Evolutionary conservation across 768 basidiomycete species (phyloP).

Genomic region (Suillus variegatus): DNA sequence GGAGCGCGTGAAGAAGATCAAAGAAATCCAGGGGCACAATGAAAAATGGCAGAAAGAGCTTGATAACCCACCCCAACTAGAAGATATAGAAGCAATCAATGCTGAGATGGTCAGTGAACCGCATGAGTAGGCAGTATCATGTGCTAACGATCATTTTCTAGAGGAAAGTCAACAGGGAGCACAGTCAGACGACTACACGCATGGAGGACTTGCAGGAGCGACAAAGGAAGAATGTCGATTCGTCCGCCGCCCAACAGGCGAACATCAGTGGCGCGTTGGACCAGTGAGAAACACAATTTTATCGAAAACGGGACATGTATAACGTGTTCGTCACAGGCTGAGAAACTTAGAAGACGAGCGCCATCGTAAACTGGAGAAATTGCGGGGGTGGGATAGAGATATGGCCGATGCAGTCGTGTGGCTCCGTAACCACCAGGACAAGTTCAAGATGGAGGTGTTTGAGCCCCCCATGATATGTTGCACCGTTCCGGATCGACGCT

Average conservation of each 20-base stretch:
- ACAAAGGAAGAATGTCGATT: slow-evolving; percentile 37
- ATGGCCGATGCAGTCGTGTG: slow-evolving; percentile 68
- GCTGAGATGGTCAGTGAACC: slow-evolving; percentile 44
- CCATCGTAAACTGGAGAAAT: slow-evolving; percentile 56
- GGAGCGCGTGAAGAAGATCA: slow-evolving; percentile 56
- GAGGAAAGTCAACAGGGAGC: slow-evolving; percentile 32
- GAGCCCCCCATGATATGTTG: slow-evolving; percentile 82
- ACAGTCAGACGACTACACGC: slow-evolving; percentile 20
- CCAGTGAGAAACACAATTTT: slow-evolving; percentile 21
- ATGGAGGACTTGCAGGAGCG: slow-evolving; percentile 41
- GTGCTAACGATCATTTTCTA: slow-evolving; percentile 9
- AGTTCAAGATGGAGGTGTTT: slow-evolving; percentile 81
- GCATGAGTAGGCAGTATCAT: not conserved
- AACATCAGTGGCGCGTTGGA: slow-evolving; percentile 33
- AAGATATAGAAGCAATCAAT: slow-evolving; percentile 47
- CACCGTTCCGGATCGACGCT: slow-evolving; percentile 62
- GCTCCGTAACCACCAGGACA: slow-evolving; percentile 63
- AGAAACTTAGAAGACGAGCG: slow-evolving; percentile 54
- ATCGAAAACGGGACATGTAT: not conserved
- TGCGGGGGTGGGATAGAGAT: slow-evolving; percentile 56
- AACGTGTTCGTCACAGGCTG: slow-evolving; percentile 40
- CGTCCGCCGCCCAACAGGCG: slow-evolving; percentile 33
- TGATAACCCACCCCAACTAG: slow-evolving; percentile 50
- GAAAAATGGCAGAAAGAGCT: slow-evolving; percentile 46
- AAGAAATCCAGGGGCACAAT: slow-evolving; percentile 52